phyloP scores from a whole-genome alignment of 768 basidiomycete genomes.

The Mycena albidolilacea region DNA sequence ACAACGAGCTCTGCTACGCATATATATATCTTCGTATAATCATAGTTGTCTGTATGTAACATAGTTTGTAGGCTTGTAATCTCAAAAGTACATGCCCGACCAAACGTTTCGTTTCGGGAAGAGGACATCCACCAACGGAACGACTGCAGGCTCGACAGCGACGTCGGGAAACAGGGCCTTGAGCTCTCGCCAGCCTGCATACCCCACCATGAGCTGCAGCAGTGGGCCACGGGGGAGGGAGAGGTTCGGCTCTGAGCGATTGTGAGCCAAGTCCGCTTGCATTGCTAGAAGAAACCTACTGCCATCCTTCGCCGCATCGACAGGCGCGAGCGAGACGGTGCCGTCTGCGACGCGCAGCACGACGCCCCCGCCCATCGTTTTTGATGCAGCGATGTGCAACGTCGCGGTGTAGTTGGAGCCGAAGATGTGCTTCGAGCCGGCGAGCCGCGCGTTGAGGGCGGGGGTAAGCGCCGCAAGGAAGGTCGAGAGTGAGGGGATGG shows the following conservation, averaged over 20 bases:
- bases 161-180: slow-evolving; percentile 4
- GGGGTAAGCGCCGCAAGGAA: slow-evolving; percentile 7
- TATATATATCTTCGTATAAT: not conserved
- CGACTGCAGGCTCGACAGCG: slow-evolving; percentile 10
- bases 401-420: slow-evolving; percentile 14
- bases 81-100: slow-evolving; percentile 9
- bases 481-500: slow-evolving; percentile 7
- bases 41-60: not conserved
- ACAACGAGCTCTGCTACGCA: not conserved
- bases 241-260: slow-evolving; percentile 2
- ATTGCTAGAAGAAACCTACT: slow-evolving; percentile 8
- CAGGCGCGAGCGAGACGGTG: not conserved
- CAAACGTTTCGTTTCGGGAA: slow-evolving; percentile 14
- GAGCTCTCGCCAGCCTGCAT: slow-evolving; percentile 8
- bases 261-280: not conserved
- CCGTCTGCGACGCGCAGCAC: slow-evolving; percentile 9
- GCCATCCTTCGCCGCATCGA: not conserved
- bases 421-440: not conserved
- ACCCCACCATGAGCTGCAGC: slow-evolving; percentile 23
- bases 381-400: slow-evolving; percentile 17
- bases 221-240: slow-evolving; percentile 18
- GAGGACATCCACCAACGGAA: slow-evolving; percentile 26
- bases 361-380: not conserved
- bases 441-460: slow-evolving; percentile 14
- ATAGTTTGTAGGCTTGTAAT: not conserved